Conservation (phyloP, 371 early-diverging fungal species). For the Mucor irregularis region DNA sequence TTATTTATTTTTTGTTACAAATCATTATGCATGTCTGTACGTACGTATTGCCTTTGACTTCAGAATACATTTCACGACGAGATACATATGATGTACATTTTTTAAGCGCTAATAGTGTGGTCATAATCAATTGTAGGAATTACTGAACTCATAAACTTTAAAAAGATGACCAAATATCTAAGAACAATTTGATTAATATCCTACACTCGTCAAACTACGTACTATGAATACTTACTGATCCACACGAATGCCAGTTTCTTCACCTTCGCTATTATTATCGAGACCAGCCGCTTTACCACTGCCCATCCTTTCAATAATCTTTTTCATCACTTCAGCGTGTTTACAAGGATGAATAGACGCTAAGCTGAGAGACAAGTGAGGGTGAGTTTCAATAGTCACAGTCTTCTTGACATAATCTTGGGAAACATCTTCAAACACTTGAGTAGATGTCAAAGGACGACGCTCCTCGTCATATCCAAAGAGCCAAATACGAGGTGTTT, state of each 20-base stretch:
- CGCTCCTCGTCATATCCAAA: slow-evolving; percentile 95
- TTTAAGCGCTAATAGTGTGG: slow-evolving; percentile 72
- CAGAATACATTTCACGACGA: no score
- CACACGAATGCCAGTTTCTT: slow-evolving; percentile 69
- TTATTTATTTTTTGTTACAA: no score
- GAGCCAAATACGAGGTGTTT: slow-evolving; percentile 95
- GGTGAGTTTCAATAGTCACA: slow-evolving; percentile 95
- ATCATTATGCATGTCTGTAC: no score
- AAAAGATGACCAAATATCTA: slow-evolving; percentile 86
- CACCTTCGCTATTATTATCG: slow-evolving; percentile 14
- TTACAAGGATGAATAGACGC: slow-evolving; percentile 97
- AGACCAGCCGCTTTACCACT: slow-evolving; percentile 40
- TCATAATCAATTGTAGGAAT: slow-evolving; percentile 98
- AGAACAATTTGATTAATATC: no score
- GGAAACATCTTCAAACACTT: slow-evolving; percentile 95
- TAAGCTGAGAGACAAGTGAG: slow-evolving; percentile 80
- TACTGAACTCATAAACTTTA: slow-evolving; percentile 96
- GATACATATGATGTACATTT: no score
- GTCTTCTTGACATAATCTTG: slow-evolving; percentile 98
- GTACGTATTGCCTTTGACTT: no score
- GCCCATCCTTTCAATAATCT: slow-evolving; percentile 83
- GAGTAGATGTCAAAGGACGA: slow-evolving; percentile 78
- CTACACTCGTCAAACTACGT: no score
- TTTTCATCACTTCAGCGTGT: slow-evolving; percentile 98
- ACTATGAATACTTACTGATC: slow-evolving; percentile 74